Evolutionary conservation across 768 basidiomycete genomes (phyloP), one percentile per base, ranked within the genome.

Genomic region (Phylloporus arenicola): DNA sequence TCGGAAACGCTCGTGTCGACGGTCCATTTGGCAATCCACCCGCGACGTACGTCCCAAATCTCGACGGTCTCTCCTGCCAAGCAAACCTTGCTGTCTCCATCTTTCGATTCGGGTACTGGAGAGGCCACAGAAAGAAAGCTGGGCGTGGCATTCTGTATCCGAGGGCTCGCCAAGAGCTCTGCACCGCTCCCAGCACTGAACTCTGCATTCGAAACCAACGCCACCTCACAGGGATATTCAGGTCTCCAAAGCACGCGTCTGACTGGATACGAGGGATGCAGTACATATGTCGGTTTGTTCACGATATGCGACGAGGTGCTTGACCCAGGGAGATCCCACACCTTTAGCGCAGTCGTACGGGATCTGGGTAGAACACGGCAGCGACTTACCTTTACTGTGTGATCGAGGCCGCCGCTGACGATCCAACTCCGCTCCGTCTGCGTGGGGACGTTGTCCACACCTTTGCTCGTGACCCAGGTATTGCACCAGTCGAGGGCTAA

Each of bases 11-110:
- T 81, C 13, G 82, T 80, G 19, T 73, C 76, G 11, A 91, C 77
- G 3, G 79, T 76, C 86, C 90, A 92, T 68, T 92, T 93, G 6
- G 86, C 84, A 43, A 92, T 75, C 79, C 85, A 88, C 0, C 80
- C 78, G 42, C 91, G 73, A 47, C 90, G 74, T 2, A 88, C 86
- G 63, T 93, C 90, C 91, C 91, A 93, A 20, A 92, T 83, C 58
- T 92, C 89, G 27, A 90, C 74, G 0, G 81, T 70, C 59, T 89
- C 84, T 3, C 82, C 79, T 3, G 58, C 44, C 11, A 38, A 37
- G 3, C 53, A 41, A 16, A 41, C 1, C 24, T 53, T 65, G 4
- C 57, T 55, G 2, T 57, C 56, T 17, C 45, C 43, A 1, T 56
- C 57, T 6, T 58, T 62, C 7, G 45, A 44, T 10, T 64, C 64